These are phyloP conservation scores for Chenopodium formosanum DNA, from an alignment of 148 eudicot species.

Conservation along the genomic window DNA sequence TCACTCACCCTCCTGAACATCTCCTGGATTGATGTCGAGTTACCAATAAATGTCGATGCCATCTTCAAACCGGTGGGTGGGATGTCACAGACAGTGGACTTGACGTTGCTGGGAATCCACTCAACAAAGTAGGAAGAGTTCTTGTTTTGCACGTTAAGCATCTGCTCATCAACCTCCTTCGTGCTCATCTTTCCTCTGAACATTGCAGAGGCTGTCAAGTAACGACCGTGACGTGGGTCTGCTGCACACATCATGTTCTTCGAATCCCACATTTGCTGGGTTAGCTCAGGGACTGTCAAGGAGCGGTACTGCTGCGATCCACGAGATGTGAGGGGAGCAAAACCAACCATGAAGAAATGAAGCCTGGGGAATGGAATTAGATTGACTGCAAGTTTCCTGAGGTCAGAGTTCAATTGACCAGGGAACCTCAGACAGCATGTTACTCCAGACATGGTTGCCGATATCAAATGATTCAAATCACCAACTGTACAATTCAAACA, in stretches of 20 bases:
- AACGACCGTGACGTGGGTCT: slow-evolving; percentile 79
- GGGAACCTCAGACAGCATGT: slow-evolving; percentile 72
- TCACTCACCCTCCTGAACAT: slow-evolving; percentile 86
- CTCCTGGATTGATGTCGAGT: slow-evolving; percentile 78
- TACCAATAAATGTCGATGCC: slow-evolving; percentile 79
- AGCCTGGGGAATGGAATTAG: slow-evolving; percentile 75
- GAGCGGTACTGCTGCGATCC: slow-evolving; percentile 67
- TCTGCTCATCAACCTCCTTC: slow-evolving; percentile 83
- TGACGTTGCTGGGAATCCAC: slow-evolving; percentile 83
- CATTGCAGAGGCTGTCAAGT: slow-evolving; percentile 77
- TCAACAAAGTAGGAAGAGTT: slow-evolving; percentile 85
- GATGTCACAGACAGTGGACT: slow-evolving; percentile 75
- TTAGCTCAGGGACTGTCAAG: slow-evolving; percentile 66
- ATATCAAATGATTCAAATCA: slow-evolving; percentile 67
- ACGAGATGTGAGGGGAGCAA: slow-evolving; percentile 69
- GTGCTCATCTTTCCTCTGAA: slow-evolving; percentile 91
- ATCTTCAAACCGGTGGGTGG: slow-evolving; percentile 74
- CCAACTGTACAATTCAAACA: slow-evolving; percentile 45
- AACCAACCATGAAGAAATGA: slow-evolving; percentile 85
- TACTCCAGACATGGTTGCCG: slow-evolving; percentile 79
- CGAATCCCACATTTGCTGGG: slow-evolving; percentile 86
- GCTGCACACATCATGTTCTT: slow-evolving; percentile 97
- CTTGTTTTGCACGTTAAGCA: slow-evolving; percentile 81
- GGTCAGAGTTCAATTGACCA: slow-evolving; percentile 73
- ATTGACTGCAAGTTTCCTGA: slow-evolving; percentile 65